These are phyloP conservation scores for Sesbania bispinosa DNA, from an alignment of 306 rosid species.

Conservation along the genomic window DNA sequence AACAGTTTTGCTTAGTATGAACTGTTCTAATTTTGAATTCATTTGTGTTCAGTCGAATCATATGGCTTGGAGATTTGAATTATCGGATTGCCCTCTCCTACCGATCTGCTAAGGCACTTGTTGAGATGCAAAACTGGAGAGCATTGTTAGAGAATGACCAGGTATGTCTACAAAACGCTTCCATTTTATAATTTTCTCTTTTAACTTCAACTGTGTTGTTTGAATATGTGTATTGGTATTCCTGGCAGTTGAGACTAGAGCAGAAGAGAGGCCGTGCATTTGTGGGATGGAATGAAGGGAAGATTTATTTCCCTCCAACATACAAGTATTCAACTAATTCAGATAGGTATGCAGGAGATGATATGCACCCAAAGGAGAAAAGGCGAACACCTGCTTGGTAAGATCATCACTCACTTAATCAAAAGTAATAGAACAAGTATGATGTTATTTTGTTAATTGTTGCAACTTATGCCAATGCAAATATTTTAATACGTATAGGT, in stretches of 20 bases:
- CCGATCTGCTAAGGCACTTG: constrained; percentile 93
- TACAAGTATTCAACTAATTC: constrained; percentile 96
- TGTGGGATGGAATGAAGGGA: constrained; percentile 96
- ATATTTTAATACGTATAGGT: constrained; percentile 51
- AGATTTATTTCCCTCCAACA: constrained; percentile 96
- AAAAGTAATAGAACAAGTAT: neutral
- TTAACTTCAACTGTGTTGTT: neutral
- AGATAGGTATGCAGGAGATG: constrained; percentile 93
- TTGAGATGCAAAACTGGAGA: constrained; percentile 99
- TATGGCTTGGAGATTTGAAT: constrained; percentile 99
- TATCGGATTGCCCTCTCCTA: constrained; percentile 88
- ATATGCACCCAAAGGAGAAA: constrained; percentile 93
- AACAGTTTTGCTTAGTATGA: constrained; percentile 3
- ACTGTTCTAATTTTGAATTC: constrained; percentile 20
- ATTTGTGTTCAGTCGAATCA: constrained; percentile 63
- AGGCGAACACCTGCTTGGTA: constrained; percentile 99
- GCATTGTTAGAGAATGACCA: constrained; percentile 96
- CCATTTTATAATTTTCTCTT: neutral
- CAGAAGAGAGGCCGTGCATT: constrained; percentile 86
- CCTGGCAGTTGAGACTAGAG: constrained; percentile 80
- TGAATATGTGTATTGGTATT: constrained; percentile 7
- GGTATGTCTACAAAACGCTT: constrained; percentile 39
- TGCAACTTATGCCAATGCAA: constrained; percentile 14
- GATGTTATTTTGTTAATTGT: neutral
- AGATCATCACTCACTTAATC: constrained; percentile 28